Evolutionary conservation across 208 protist species (phyloP).

Genomic region (Leishmania turanica): DNA sequence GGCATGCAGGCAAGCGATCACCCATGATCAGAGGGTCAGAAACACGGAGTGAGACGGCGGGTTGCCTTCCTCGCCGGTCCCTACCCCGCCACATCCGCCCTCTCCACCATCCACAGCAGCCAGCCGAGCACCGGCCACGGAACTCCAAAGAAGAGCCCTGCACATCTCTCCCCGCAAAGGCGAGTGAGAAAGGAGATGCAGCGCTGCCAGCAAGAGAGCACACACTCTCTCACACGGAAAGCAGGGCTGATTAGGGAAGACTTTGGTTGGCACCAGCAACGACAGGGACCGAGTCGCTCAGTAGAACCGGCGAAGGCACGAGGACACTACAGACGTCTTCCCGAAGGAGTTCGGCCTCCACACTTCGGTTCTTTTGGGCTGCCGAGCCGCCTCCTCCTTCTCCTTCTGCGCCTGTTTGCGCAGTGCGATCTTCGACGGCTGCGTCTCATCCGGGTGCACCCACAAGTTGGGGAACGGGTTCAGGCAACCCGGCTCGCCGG

Average conservation of each 20-base stretch:
- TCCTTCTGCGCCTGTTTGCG: slow-evolving; percentile 33
- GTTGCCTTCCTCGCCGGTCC: not conserved
- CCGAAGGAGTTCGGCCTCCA: slow-evolving; percentile 86
- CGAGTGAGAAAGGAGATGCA: slow-evolving; percentile 12
- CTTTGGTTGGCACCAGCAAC: too few species aligned
- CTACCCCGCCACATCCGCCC: not conserved
- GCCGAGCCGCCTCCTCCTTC: slow-evolving; percentile 32
- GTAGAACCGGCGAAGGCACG: slow-evolving; percentile 83
- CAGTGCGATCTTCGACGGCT: slow-evolving; percentile 29
- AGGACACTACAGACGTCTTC: slow-evolving; percentile 77
- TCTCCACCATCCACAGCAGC: not conserved
- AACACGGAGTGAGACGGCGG: not conserved
- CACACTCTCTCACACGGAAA: not conserved
- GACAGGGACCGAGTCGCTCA: slow-evolving; percentile 17
- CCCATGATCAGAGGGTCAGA: not conserved
- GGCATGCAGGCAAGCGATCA: not conserved
- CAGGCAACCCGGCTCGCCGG: slow-evolving; percentile 58
- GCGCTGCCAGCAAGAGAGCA: slow-evolving; percentile 7
- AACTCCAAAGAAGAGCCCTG: not conserved
- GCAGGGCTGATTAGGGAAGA: not conserved
- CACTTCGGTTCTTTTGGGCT: slow-evolving; percentile 39
- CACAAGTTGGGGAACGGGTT: slow-evolving; percentile 80
- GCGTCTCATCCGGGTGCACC: slow-evolving; percentile 48
- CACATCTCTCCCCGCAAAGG: not conserved
- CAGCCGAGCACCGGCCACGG: not conserved